Evolutionary conservation across 331 rosid genomes (phyloP).

Genomic region (Rhamnella rubrinervis): DNA sequence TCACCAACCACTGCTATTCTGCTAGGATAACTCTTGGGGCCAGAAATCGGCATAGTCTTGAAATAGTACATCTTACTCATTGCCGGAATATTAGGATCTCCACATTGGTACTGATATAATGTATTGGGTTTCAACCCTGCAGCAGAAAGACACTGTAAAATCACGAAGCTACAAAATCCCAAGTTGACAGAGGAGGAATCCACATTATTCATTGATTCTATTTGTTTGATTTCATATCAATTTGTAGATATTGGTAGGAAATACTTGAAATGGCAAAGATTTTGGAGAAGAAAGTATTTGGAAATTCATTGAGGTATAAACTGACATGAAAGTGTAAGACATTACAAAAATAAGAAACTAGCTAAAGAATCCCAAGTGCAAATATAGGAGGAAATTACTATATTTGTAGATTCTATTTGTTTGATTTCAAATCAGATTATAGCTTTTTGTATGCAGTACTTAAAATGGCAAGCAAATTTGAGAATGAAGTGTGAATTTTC

Average conservation of each 20-base stretch:
- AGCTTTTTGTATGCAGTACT: too few relatives aligned
- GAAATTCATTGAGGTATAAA: too few relatives aligned
- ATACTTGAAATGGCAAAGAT: too few relatives aligned
- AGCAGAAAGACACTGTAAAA: background rate
- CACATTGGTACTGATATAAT: conserved; percentile 78
- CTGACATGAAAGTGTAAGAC: background rate
- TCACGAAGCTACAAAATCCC: background rate
- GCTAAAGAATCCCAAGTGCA: too few relatives aligned
- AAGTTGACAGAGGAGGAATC: too few relatives aligned
- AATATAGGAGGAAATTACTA: too few relatives aligned
- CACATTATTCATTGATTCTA: background rate
- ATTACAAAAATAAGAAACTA: background rate
- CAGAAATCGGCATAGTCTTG: conserved; percentile 80
- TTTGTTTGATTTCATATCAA: background rate
- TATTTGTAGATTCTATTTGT: background rate
- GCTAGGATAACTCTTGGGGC: conserved; percentile 77
- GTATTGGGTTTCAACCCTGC: conserved; percentile 68
- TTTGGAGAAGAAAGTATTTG: too few relatives aligned
- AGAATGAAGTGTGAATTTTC: too few relatives aligned
- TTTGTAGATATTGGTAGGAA: background rate
- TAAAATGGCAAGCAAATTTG: too few relatives aligned
- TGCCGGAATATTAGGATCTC: conserved; percentile 67
- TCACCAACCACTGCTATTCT: conserved; percentile 88
- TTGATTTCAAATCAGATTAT: background rate
- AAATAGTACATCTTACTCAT: conserved; percentile 69